phyloP scores from a whole-genome alignment of 2,329 filamentous ascomycete genomes.

The Onygenales sp. region DNA sequence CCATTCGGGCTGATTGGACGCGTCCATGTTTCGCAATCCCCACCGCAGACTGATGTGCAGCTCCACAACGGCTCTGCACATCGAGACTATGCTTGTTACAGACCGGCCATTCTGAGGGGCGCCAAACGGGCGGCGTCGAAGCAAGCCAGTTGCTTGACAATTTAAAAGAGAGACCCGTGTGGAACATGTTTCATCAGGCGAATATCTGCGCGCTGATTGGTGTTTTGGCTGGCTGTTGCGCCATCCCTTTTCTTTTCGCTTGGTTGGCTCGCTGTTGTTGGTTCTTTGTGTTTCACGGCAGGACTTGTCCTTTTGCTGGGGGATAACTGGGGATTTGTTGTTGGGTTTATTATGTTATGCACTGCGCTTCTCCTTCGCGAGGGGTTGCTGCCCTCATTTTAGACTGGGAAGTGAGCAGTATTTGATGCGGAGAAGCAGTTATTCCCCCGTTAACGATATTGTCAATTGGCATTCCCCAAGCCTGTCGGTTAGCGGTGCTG shows the following conservation, averaged over 20 bases:
- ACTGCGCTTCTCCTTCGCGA: too few relatives aligned
- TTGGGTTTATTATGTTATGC: not conserved
- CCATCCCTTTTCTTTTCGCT: not conserved
- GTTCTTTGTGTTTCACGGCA: not conserved
- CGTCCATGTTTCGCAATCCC: not conserved
- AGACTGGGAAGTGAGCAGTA: too few relatives aligned
- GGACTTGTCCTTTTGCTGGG: not conserved
- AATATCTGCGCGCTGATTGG: conserved; percentile 2
- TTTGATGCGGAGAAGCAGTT: too few relatives aligned
- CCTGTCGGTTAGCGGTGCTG: too few relatives aligned
- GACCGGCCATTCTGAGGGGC: not conserved
- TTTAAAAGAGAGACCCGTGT: too few relatives aligned
- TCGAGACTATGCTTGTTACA: not conserved
- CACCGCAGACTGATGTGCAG: not conserved
- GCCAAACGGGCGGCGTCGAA: not conserved
- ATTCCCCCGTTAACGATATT: too few relatives aligned
- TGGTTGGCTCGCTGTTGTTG: not conserved
- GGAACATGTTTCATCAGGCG: conserved; percentile 4
- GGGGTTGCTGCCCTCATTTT: too few relatives aligned
- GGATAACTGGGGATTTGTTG: too few relatives aligned
- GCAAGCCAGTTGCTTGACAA: not conserved
- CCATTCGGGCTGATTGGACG: not conserved
- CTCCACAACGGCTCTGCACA: not conserved
- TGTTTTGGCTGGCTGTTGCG: not conserved
- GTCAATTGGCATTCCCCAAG: too few relatives aligned